Conservation (phyloP, 129 eudicot species). For the Chrysanthemum lavandulifolium region DNA sequence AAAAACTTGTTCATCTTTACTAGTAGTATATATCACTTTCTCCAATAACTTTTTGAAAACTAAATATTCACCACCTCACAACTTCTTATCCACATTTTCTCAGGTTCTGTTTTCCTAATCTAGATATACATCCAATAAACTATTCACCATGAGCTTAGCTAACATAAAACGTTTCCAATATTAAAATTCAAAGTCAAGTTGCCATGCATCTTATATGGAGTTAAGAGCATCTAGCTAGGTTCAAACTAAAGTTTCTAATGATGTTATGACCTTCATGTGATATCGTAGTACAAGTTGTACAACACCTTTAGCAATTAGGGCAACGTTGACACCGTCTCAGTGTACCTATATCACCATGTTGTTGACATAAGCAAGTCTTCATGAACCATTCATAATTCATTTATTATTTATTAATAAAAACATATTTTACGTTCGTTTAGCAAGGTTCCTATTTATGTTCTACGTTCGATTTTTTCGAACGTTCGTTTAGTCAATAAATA, state of each 20-base stretch:
- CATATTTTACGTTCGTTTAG: no score
- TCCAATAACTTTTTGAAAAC: background rate
- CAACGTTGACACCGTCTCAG: no score
- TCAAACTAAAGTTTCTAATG: background rate
- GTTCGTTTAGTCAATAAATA: no score
- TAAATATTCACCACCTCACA: background rate
- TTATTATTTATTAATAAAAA: no score
- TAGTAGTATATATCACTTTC: constrained; percentile 5
- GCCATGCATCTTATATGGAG: background rate
- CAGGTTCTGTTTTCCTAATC: background rate
- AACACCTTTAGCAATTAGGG: no score
- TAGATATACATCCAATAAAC: background rate
- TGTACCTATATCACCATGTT: no score
- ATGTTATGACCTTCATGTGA: no score
- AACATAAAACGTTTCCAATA: background rate
- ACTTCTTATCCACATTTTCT: background rate
- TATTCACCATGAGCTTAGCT: background rate
- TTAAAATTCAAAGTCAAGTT: background rate
- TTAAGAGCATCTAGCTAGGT: background rate
- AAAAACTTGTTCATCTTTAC: background rate
- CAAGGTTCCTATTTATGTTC: no score
- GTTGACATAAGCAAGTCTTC: no score
- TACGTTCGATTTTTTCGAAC: no score
- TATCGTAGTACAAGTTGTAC: no score
- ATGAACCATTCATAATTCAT: no score